These are phyloP conservation scores for Phytopythium oedochilum DNA, from an alignment of 352 stramenopile species.

Conservation along the genomic window DNA sequence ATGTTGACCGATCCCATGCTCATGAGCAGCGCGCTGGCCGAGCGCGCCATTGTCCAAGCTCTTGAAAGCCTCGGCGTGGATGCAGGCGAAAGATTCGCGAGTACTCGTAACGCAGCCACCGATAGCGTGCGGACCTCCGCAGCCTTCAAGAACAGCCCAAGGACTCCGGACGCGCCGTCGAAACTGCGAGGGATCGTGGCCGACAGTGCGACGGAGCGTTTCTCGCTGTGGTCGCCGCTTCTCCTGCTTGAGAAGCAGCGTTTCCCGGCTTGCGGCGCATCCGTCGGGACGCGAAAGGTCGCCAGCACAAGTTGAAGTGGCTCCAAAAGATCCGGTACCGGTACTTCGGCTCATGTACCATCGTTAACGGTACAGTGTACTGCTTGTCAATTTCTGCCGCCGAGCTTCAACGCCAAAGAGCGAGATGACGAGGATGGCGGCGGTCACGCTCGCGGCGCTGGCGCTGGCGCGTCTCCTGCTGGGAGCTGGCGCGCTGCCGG, in stretches of 20 bases:
- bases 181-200: neutral
- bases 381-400: neutral
- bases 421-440: neutral
- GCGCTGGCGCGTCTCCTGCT: conserved; percentile 13
- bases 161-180: neutral
- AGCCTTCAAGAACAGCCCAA: neutral
- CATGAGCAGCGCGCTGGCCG: conserved; percentile 56
- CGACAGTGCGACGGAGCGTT: neutral
- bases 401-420: conserved; percentile 7
- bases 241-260: too few species aligned
- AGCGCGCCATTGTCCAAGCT: conserved; percentile 29
- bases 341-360: conserved; percentile 4
- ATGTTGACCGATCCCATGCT: conserved; percentile 80
- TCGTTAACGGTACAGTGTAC: conserved; percentile 13
- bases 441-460: conserved; percentile 2
- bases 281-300: conserved; percentile 7
- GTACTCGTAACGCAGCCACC: neutral
- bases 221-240: neutral
- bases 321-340: neutral
- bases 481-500: neutral
- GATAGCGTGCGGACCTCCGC: neutral
- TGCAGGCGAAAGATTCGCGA: neutral
- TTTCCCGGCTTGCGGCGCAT: too few species aligned
- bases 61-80: neutral
- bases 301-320: conserved; percentile 3